phyloP scores from a whole-genome alignment of 768 basidiomycete genomes.

The Peribolospora baueri region DNA sequence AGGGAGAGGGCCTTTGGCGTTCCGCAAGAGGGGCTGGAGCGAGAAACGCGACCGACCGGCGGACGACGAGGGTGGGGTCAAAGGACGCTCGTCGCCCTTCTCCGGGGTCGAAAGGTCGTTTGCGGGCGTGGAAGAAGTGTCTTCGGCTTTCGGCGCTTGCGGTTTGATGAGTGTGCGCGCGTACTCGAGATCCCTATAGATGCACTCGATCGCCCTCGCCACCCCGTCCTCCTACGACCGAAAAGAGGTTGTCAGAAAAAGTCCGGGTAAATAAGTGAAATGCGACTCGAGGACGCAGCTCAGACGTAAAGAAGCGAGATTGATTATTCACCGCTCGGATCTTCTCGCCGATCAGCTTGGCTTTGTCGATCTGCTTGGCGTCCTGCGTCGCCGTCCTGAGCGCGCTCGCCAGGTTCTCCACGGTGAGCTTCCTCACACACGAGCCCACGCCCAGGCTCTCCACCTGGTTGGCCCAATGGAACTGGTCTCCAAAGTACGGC shows the following conservation, averaged over 20 bases:
- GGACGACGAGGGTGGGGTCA: too few relatives aligned
- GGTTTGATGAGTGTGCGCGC: slow-evolving; percentile 65
- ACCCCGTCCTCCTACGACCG: slow-evolving; percentile 68
- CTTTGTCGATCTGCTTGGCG: slow-evolving; percentile 63
- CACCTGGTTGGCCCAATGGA: slow-evolving; percentile 95
- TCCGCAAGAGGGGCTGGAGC: too few relatives aligned
- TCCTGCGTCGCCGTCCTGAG: slow-evolving; percentile 62
- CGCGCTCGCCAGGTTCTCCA: slow-evolving; percentile 51
- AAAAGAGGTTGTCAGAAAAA: too few relatives aligned
- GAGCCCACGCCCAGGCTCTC: slow-evolving; percentile 81
- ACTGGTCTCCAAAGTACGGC: slow-evolving; percentile 95
- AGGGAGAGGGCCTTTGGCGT: too few relatives aligned
- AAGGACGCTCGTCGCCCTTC: too few relatives aligned
- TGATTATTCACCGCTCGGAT: slow-evolving; percentile 43
- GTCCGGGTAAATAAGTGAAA: neutral
- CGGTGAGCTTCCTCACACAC: slow-evolving; percentile 65
- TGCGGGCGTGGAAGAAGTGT: too few relatives aligned
- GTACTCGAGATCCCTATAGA: slow-evolving; percentile 90
- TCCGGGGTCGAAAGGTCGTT: too few relatives aligned
- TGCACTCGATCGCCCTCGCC: slow-evolving; percentile 68
- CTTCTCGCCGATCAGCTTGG: slow-evolving; percentile 57
- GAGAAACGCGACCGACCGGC: too few relatives aligned
- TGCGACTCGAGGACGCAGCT: neutral
- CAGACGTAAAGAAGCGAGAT: neutral
- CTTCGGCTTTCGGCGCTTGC: neutral